Base-by-base conservation (phyloP, 1,284 basidiomycete genomes). In the Phylloboletellus chloephorus region DNA sequence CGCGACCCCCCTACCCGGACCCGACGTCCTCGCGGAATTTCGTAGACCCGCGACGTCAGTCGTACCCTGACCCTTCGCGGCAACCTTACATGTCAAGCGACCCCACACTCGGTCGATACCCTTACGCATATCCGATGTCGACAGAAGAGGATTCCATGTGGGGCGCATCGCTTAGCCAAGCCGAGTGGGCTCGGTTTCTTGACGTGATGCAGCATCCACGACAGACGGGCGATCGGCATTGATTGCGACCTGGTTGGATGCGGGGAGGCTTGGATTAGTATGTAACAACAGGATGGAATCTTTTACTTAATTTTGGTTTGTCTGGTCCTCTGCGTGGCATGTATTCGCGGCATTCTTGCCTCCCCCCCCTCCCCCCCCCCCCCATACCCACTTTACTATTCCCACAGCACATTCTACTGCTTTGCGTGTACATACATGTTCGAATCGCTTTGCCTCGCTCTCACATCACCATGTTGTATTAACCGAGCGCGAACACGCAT, bases 101-200 rank as follows among this genome's bases (percentile, higher is more conserved):
- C 23, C 35, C 61, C 4, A 25, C 50, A 21, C 49, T 58, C 1
- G 51, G 47, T 1, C 55, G 59, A 23, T 60, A 65, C 20, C 44
- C 58, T 23, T 59, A 60, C 17, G 58, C 64, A 6, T 68, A 72
- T 40, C 65, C 69, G 32, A 32, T 57, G 24, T 30, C 49, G 23
- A 67, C 67, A 30, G 74, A 76, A 39, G 73, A 76, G 41, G 51
- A 67, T 16, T 61, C 63, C 5, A 75, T 78, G 65, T 79, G 77
- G 77, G 77, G 78, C 22, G 69, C 77, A 7, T 71, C 74, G 19
- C 74, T 79, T 50, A 76, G 69, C 33, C 76, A 77, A 47, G 69
- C 72, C 28, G 77, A 79, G 56, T 79, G 72, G 72, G 56, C 64
- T 38, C 64, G 65, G 44, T 73, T 75, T 49, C 55, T 73, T 47